Evolutionary conservation across 2,329 filamentous ascomycete genomes (phyloP), one percentile per base, ranked within the genome.

Genomic region (Sarocladiaceae sp.): DNA sequence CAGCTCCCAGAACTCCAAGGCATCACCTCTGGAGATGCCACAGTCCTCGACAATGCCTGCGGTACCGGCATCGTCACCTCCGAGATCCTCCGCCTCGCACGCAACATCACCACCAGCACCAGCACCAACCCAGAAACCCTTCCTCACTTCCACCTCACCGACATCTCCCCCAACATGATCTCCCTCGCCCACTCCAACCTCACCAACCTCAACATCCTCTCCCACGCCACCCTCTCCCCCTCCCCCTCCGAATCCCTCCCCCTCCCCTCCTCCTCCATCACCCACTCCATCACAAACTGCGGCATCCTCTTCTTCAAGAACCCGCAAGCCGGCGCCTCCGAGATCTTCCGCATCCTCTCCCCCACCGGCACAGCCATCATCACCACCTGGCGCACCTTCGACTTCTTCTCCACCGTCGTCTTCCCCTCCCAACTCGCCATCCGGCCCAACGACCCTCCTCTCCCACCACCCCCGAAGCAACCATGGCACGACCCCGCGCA

Each of bases 221-320:
- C 46, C 29, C 10, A 55, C 33, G 29, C 51, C 24, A 29, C 40
- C 16, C 46, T 49, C 37, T 45, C 54, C 43, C 45, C 49, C 15
- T 55, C 55, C 52, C 40, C 46, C 2, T 55, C 53, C 33, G 55
- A 58, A 45, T 6, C 35, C 2, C 50, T 58, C 21, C 16, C 19
- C 6, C 57, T 57, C 31, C 43, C 48, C 4, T 58, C 63, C 43
- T 48, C 53, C 3, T 52, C 50, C 16, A 67, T 67, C 52, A 58
- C 58, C 0, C 58, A 63, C 49, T 57, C 53, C 6, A 52, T 68
- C 45, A 66, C 59, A 7, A 66, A 65, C 49, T 60, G 67, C 19
- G 63, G 58, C 10, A 55, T 67, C 40, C 53, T 66, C 44, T 63
- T 64, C 47, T 62, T 59, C 21, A 31, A 46, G 0, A 48, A 52